Percentiles rank a stretch among this genome's conserved stretches.
Evolutionary conservation across 305 asterid species (phyloP).

Genomic region (Caryopteris hybrid): DNA sequence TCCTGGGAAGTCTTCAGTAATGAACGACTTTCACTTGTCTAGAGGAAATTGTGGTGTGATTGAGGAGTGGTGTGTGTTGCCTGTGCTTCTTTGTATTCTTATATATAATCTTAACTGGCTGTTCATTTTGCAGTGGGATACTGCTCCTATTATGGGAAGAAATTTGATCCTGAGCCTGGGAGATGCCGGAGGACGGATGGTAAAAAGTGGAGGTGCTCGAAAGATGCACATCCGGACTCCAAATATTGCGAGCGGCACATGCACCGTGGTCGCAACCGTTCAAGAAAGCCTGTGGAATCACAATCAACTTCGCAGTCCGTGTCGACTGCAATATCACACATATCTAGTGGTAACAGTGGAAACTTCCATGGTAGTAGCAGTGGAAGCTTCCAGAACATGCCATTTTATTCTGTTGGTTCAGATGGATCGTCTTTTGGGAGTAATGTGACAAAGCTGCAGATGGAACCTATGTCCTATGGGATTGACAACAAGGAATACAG

Average conservation of each 20-base stretch:
- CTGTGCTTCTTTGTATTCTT: neutral
- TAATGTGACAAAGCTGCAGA: conserved; percentile 65
- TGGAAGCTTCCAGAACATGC: conserved; percentile 58
- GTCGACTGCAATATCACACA: conserved; percentile 61
- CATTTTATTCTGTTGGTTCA: conserved; percentile 58
- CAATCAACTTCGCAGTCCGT: conserved; percentile 74
- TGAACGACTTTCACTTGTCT: neutral
- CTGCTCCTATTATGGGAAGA: conserved; percentile 85
- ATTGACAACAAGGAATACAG: conserved; percentile 70
- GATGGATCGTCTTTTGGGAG: conserved; percentile 58
- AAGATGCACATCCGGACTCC: conserved; percentile 97
- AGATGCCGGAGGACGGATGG: conserved; percentile 99
- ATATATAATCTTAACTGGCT: neutral
- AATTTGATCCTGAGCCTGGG: conserved; percentile 95
- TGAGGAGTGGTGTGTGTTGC: neutral
- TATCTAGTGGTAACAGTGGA: conserved; percentile 54
- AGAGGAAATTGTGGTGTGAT: neutral
- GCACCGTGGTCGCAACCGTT: conserved; percentile 99
- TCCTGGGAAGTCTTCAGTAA: neutral
- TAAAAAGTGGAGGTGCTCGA: conserved; percentile 98
- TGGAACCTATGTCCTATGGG: conserved; percentile 65
- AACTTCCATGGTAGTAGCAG: conserved; percentile 50
- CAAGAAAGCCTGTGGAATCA: conserved; percentile 99
- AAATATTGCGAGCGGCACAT: conserved; percentile 99
- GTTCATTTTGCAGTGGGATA: conserved; percentile 64